Evolutionary conservation across 805 yeast species (phyloP), one percentile per base, ranked within the genome.

Genomic region (Kazachstania bromeliacearum): DNA sequence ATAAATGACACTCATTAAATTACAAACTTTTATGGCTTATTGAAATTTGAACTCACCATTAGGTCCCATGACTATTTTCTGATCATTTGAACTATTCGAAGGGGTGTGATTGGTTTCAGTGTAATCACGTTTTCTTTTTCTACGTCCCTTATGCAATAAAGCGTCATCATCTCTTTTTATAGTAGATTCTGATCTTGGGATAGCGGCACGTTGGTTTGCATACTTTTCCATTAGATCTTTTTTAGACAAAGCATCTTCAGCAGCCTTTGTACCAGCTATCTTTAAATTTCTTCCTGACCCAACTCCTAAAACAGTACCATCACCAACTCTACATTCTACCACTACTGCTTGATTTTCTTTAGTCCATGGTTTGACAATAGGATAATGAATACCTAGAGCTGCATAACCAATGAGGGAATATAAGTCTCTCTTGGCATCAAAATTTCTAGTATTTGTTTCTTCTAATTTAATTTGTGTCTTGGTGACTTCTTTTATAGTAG

Each of bases 181-280:
- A 12, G 47, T 52, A 9, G 64, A 56, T 38, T 51, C 55, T 20
- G 51, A 61, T 45, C 70, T 65, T 20, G 77, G 77, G 12, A 67
- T 64, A 10, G 66, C 51, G n/a, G 77, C 68, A 41, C 95, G 64
- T 15, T 68, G 41, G 28, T 66, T 65, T 10, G 75, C 73, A 53
- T 72, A 84, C 48, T 78, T 78, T 41, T 80, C 88, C 32, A 85
- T 64, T 21, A 74, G 39, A 0, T 62, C 63, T 29, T 70, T 71
- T 43, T 84, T 75, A 8, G 62, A 59, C 31, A 89, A 62, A 0
- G 89, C 95, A 35, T 67, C 64, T 77, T 79, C 79, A 0, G 98
- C 98, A 0, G 96, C 96, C 37, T 79, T 65, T 16, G 74, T 57
- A 0, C 95, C 92, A 0, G 96, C 97, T 20, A 75, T 79, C 54